Base-by-base conservation (phyloP, 1,284 basidiomycete genomes). In the Cryptococcus sp. region DNA sequence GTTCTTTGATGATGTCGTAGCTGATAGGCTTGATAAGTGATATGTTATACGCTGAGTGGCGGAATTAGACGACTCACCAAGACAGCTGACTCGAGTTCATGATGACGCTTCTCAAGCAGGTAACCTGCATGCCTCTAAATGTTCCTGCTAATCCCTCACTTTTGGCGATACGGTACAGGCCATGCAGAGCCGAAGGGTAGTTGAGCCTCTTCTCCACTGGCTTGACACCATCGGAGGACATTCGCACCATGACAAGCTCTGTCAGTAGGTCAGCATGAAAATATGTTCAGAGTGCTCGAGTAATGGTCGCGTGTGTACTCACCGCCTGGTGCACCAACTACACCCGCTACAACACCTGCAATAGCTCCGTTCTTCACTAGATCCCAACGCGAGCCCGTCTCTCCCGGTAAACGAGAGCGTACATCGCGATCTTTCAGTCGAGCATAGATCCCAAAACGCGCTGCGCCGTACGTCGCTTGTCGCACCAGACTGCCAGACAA, bases 261-360 rank as follows among this genome's bases (percentile, higher is more conserved):
- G 42, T 17, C 25, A 40, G 51, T 44, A 52, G 51, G 19, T 31
- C 22, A 46, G 39, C 50, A 27, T 23, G 38, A 16, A 10, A n/a
- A 41, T 15, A 41, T 25, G 17, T 15, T 13, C 19, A 1, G 27
- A 35, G 38, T 19, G 17, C 1, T 16, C 11, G 27, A 35, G 38
- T 19, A 23, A 13, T 16, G 38, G 25, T 5, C 49, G 6, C 49
- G 6, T 39, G 3, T 22, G 15, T 17, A 53, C 66, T 57, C 53
- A 70, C 66, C 69, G 53, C 59, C 64, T 23, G 68, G 70, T 19
- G 54, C 60, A n/a, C 69, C 70, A 2, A 67, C 64, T 15, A 70
- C 3, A 22, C 70, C 70, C 5, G 59, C 67, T 19, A 68, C 22
- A 1, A 59, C 54, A 45, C 70, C 70, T 11, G 68, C 64, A 3